A percentile compares a stretch with the other conserved stretches of the same genome.
phyloP scores from a whole-genome alignment of 805 yeast genomes.

The Candida ortonii region DNA sequence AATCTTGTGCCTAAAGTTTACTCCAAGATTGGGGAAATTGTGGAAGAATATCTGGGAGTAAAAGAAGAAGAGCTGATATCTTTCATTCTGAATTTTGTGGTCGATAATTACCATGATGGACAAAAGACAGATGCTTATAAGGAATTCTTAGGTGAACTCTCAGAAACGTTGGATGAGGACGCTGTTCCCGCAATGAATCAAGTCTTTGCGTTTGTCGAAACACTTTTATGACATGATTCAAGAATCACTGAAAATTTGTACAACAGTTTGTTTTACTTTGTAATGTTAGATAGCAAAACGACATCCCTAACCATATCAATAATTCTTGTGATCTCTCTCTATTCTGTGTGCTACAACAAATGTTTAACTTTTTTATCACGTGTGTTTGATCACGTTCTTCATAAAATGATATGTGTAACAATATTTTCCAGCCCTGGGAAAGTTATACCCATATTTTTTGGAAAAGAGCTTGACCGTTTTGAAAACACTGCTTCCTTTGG shows the following conservation, averaged over 20 bases:
- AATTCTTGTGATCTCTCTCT: no score
- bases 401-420: no score
- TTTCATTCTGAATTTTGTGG: slow-evolving; percentile 40
- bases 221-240: slow-evolving; percentile 4
- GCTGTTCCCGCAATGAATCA: slow-evolving; percentile 30
- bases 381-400: no score
- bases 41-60: slow-evolving; percentile 53
- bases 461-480: no score
- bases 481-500: no score
- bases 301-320: no score
- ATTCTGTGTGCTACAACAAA: no score
- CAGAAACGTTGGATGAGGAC: slow-evolving; percentile 48
- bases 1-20: slow-evolving; percentile 28
- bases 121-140: slow-evolving; percentile 29
- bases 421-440: no score
- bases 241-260: slow-evolving; percentile 3
- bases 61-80: slow-evolving; percentile 49
- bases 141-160: slow-evolving; percentile 42
- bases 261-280: no score
- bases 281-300: no score
- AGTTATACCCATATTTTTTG: no score
- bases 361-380: no score
- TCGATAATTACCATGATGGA: slow-evolving; percentile 32
- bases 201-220: slow-evolving; percentile 11
- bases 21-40: slow-evolving; percentile 38